Percentiles rank a stretch among this genome's conserved stretches.
phyloP scores from a whole-genome alignment of 768 basidiomycete species.

The Kondoa malvinella region DNA sequence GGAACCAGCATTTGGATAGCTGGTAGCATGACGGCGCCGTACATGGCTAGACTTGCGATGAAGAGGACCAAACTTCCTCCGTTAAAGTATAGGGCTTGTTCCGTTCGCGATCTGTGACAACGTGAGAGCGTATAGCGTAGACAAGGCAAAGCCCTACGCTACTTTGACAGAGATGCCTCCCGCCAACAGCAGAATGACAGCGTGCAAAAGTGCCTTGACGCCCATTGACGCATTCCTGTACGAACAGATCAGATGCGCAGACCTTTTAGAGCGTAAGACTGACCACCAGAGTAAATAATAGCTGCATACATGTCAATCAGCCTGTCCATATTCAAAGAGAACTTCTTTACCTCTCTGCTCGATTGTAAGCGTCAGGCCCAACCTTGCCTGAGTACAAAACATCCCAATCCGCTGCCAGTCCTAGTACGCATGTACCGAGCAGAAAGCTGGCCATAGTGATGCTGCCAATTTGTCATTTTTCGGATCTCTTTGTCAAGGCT shows the following conservation, averaged over 20 bases:
- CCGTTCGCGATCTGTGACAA: constrained; percentile 4
- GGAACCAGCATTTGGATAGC: neutral
- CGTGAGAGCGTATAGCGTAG: too few relatives aligned
- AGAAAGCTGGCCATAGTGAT: neutral
- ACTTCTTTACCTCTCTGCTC: neutral
- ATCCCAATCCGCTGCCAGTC: neutral
- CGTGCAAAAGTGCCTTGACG: constrained; percentile 3
- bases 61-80: neutral
- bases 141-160: too few relatives aligned
- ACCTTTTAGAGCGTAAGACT: too few relatives aligned
- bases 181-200: neutral
- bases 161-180: too few relatives aligned
- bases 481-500: too few relatives aligned
- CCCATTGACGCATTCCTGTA: constrained; percentile 1
- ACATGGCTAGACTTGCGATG: neutral
- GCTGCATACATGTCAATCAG: neutral
- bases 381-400: neutral
- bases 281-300: constrained; percentile 7
- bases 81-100: constrained; percentile 1
- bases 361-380: neutral
- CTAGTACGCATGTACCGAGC: neutral
- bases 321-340: neutral
- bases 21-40: neutral
- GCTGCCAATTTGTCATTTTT: neutral
- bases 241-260: too few relatives aligned